Evolutionary conservation across 2,329 filamentous ascomycete species (phyloP), one percentile per base, ranked within the genome.

Genomic region (Byssochlamys sp.): DNA sequence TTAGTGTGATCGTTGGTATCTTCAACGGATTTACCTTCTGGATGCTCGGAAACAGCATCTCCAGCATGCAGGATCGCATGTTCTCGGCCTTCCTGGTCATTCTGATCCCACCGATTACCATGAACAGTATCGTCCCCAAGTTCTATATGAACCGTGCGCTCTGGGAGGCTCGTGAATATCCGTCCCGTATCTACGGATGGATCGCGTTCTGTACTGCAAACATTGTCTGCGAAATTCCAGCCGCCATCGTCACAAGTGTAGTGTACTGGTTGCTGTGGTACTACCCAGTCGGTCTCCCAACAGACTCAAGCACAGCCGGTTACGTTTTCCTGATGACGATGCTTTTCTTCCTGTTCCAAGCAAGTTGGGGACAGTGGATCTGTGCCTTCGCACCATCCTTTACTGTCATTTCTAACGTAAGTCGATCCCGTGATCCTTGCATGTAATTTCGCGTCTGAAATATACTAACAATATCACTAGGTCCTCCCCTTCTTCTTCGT

Each of bases 11-110:
- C 60, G 78, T 88, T 51, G 88, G 86, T 14, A 84, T 90, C 69
- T 89, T 91, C 78, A 90, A 89, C 73, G 87, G 86, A 25, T 90
- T 90, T 73, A 90, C 87, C 3, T 91, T 90, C 75, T 90, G 81
- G 77, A 77, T 85, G 63, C 80, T 90, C 2, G 85, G 84, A 2
- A 78, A 85, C 69, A 80, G 78, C 0, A 77, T 88, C 53, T 79
- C 81, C 12, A 86, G 88, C 65, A 84, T 91, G 80, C 87, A 91
- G 67, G 84, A 89, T 72, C 82, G 87, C 64, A 86, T 91, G 81
- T 91, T 92, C 77, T 87, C 87, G 0, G 73, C 76, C 55, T 89
- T 88, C 71, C 64, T 89, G 25, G 81, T 86, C 60, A 79, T 87
- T 54, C 71, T 87, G 7, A 77, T 90, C 55, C 85, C 87, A 0